phyloP scores from a whole-genome alignment of 495 filamentous ascomycete species.

The Echria macrotheca region DNA sequence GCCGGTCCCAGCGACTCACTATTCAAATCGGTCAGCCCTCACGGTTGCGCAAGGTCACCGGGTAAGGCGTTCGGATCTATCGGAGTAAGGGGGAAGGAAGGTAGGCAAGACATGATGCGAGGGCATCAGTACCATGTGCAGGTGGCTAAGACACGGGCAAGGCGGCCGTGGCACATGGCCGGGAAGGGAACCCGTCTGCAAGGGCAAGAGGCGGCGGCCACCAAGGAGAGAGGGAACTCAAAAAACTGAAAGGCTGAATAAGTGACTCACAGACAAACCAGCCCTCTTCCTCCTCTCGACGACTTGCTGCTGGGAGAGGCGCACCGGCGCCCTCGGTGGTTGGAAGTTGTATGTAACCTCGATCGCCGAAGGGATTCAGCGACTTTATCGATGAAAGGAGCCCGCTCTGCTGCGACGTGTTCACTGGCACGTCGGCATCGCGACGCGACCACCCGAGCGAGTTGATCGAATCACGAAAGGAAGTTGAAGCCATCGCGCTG shows the following conservation, averaged over 20 bases:
- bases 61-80: too few species aligned
- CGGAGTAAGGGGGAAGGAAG: neutral
- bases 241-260: conserved; percentile 14
- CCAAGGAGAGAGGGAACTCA: conserved; percentile 17
- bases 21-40: conserved; percentile 32
- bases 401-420: conserved; percentile 65
- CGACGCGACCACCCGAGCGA: conserved; percentile 91
- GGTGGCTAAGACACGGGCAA: conserved; percentile 32
- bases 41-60: conserved; percentile 10
- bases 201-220: conserved; percentile 22
- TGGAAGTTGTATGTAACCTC: conserved; percentile 88
- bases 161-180: conserved; percentile 36
- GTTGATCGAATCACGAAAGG: conserved; percentile 91
- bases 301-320: conserved; percentile 74
- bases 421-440: conserved; percentile 71
- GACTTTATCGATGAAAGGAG: conserved; percentile 77
- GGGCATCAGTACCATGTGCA: conserved; percentile 25
- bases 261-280: conserved; percentile 90
- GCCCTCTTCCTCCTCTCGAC: conserved; percentile 89
- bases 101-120: neutral
- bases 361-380: conserved; percentile 80
- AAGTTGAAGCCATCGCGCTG: conserved; percentile 70
- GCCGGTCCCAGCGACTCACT: conserved; percentile 97
- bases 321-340: conserved; percentile 79
- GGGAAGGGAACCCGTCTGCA: too few species aligned